Base-by-base conservation (phyloP, 805 yeast species). In the Starmerella floricola region DNA sequence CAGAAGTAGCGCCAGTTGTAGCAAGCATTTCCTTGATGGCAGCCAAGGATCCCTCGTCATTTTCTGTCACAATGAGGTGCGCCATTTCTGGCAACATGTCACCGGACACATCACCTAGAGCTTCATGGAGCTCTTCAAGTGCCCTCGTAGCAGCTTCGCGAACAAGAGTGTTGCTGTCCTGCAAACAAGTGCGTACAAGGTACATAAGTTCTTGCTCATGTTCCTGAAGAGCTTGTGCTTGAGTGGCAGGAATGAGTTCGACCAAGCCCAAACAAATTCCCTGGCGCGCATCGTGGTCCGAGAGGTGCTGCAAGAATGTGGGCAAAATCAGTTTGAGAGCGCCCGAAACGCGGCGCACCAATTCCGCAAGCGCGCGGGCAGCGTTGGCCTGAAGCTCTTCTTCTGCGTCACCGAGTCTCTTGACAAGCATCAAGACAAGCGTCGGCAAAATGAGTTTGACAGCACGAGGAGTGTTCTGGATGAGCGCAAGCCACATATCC, bases 401-500 rank as follows among this genome's bases (percentile, higher is more conserved):
- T 48, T 86, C 87, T 8, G 79, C 58, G n/a, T 86, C 77, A 0
- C 95, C 94, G 60, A 91, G 69, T 55, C 85, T 73, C 52, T 78
- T 74, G 45, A 91, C 84, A 55, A 91, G 78, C 54, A 84, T 72
- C 46, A 72, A 72, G 4, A 91, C 82, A 50, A 91, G 73, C 4
- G 85, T 69, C 24, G 95, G 93, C 48, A 91, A 63, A 47, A 91
- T 85, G 60, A 87, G 96, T 66, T 83, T 88, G 36, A 91, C 80
- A 3, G 95, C 83, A 57, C 82, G 77, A 33, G 98, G 97, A 18
- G 98, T 91, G 60, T 91, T 91, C 36, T 94, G 82, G 39, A 91
- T 96, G 57, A 91, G 68, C 0, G 95, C 85, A 64, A 87, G 87
- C 99, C 99, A 91, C 36, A 91, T 85, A 55, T 91, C 95, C 46